A percentile compares a stretch with the other conserved stretches of the same genome.
phyloP scores from a whole-genome alignment of 2,329 filamentous ascomycete species.

The Gremmenia infestans region DNA sequence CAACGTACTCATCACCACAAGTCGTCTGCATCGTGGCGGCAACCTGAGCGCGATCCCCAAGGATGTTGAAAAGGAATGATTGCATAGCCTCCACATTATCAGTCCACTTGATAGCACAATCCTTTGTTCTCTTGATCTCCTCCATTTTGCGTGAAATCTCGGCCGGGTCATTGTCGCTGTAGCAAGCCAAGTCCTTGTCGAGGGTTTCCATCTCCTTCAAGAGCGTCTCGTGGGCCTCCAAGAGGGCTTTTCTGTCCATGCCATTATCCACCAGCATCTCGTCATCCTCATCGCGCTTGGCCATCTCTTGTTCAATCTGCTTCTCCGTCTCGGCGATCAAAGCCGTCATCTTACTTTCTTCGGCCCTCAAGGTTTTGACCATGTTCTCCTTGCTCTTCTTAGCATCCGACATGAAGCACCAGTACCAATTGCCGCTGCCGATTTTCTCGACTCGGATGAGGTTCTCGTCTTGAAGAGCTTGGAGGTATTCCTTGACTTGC shows the following conservation, averaged over 20 bases:
- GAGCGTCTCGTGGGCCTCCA: slow-evolving; percentile 25
- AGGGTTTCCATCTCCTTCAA: slow-evolving; percentile 26
- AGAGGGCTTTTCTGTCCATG: slow-evolving; percentile 23
- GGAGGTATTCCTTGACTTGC: slow-evolving; percentile 63
- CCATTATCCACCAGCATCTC: slow-evolving; percentile 28
- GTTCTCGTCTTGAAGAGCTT: slow-evolving; percentile 55
- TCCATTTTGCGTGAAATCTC: slow-evolving; percentile 26
- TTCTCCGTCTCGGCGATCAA: slow-evolving; percentile 32
- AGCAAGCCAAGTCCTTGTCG: slow-evolving; percentile 30
- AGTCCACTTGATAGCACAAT: slow-evolving; percentile 28
- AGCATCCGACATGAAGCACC: slow-evolving; percentile 57
- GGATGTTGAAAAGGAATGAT: slow-evolving; percentile 22
- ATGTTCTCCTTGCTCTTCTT: slow-evolving; percentile 40
- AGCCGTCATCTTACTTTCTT: slow-evolving; percentile 29
- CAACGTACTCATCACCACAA: slow-evolving; percentile 45
- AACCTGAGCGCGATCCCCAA: slow-evolving; percentile 33
- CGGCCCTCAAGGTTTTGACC: slow-evolving; percentile 34
- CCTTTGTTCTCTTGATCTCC: slow-evolving; percentile 26
- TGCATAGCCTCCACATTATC: slow-evolving; percentile 31
- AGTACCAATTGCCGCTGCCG: slow-evolving; percentile 68
- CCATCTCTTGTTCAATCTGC: slow-evolving; percentile 34
- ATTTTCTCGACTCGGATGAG: slow-evolving; percentile 64
- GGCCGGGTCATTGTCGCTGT: slow-evolving; percentile 28
- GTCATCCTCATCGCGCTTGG: slow-evolving; percentile 30
- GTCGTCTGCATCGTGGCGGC: slow-evolving; percentile 32